Base-by-base conservation (phyloP, 2,329 filamentous ascomycete species). In the Knoxdaviesia capensis region DNA sequence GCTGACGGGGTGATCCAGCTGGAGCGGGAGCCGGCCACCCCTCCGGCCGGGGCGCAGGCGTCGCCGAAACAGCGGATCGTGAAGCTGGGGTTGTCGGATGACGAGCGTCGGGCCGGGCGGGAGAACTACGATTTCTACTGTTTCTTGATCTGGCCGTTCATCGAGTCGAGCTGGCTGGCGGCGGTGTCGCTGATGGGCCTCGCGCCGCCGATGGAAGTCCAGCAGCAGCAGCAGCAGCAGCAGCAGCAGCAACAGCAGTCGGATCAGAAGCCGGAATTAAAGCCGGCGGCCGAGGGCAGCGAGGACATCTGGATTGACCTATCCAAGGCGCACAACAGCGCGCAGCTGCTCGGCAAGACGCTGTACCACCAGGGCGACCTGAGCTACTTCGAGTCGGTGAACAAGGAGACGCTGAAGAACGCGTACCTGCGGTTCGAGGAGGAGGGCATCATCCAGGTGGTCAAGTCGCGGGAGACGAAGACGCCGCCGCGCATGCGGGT, bases 101-200 rank as follows among this genome's bases (percentile, higher is more conserved):
- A 70, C 3, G 90, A 98, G 57, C 71, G 87, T 11, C 66, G 70
- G 31, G 76, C 71, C 6, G 90, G 90, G 1, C 68, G 88, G 34
- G 90, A 98, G 58, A 96, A 94, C 52, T 98, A 82, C 53, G 90
- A 98, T 55, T 98, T 98, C 59, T 96, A 96, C 61, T 96, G 88
- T 61, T 98, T 96, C 66, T 63, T 98, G 20, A 85, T 98, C 48
- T 98, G 90, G 90, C 90, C 90, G 0, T 98, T 98, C 51, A 87
- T 96, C 49, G 90, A 98, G 59, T 81, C 87, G 0, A 80, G 74
- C 41, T 98, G 90, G 90, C 70, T 98, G 1, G 87, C 85, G 7
- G 81, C 86, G 0, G 80, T 96, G 0, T 85, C 82, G 0, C 65
- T 96, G 0, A 79, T 94, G 64, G 87, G 88, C 38, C 68, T 96